Evolutionary conservation across 1,139 yeast genomes (phyloP).

Genomic region (Pichia sp.): DNA sequence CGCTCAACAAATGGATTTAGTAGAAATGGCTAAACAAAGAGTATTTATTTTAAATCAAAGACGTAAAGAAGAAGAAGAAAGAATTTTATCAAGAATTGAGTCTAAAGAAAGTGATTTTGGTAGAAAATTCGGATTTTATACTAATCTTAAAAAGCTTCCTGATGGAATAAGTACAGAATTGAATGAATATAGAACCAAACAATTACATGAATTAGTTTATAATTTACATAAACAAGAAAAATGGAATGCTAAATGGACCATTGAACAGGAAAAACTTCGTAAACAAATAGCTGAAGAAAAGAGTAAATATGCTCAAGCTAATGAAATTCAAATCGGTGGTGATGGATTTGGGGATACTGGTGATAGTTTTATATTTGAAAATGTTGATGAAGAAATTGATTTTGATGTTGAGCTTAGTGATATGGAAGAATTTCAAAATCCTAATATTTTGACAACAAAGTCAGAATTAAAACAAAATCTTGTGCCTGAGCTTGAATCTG

Average conservation of each 20-base stretch:
- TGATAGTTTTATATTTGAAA: constrained; percentile 8
- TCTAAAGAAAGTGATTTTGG: constrained; percentile 32
- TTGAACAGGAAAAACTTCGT: constrained; percentile 29
- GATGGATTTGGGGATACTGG: constrained; percentile 13
- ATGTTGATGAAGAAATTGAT: constrained; percentile 18
- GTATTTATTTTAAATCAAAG: constrained; percentile 32
- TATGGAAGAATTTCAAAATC: constrained; percentile 15
- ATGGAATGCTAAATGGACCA: constrained; percentile 26
- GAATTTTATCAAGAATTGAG: constrained; percentile 25
- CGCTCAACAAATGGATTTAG: constrained; percentile 41
- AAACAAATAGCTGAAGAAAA: constrained; percentile 25
- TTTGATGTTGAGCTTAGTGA: constrained; percentile 23
- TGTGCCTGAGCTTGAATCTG: no score
- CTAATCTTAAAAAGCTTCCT: constrained; percentile 30
- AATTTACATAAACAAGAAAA: constrained; percentile 36
- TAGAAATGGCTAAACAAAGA: constrained; percentile 48
- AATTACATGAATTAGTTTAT: constrained; percentile 35
- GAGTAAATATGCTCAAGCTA: constrained; percentile 15
- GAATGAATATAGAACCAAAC: constrained; percentile 31
- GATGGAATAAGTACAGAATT: constrained; percentile 25
- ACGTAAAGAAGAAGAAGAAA: constrained; percentile 29
- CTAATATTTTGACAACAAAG: neutral
- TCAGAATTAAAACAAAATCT: no score
- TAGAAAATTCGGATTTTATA: constrained; percentile 43
- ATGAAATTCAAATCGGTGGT: constrained; percentile 24